Base-by-base conservation (phyloP, 2,329 filamentous ascomycete species). In the Colletotrichum cordylinicola region DNA sequence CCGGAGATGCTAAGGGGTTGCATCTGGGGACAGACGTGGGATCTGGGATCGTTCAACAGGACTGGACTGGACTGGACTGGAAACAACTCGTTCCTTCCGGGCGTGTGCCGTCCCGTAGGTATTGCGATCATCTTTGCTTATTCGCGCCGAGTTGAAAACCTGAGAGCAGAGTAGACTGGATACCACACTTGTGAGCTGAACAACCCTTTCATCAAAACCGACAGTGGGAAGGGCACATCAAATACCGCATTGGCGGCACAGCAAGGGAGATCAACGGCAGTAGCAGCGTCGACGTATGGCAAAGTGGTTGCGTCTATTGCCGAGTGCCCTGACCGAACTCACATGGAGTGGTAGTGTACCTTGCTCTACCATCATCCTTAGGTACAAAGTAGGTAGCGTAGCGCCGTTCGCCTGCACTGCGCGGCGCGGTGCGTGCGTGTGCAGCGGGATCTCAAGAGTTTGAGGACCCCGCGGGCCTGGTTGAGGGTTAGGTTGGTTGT, bases 1-100 rank as follows among this genome's bases (percentile, higher is more conserved):
- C 65, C 70, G 70, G 73, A 68, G 61, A 52, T 48, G 70, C 58
- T 48, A 60, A 68, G 73, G 68, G 70, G 64, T 73, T 39, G 73
- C 64, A 74, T 74, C 73, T 64, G 74, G 74, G 70, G 58, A 35
- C 55, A 48, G 56, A 62, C 43, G 73, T 60, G 70, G 70, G 70
- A 68, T 52, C 58, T 35, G 52, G 39, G 55, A 16, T 35, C 21
- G 35, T 29, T 37, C 35, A 18, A 56, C 16, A 24, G 24, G 64
- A 27, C 24, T 27, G 24, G 24, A 72, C 29, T 8, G 39, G 29
- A 31, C 8, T 62, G 33, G 21, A 61, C 58, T 61, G 58, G 58
- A n/a, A n/a, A 31, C 31, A 62, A 35, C 24, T 16, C 8, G 55
- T 58, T 29, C 55, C 21, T 52, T 52, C 21, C 21, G 68, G 48